Evolutionary conservation across 2,329 filamentous ascomycete genomes (phyloP).

Genomic region (Diplodia corticola): DNA sequence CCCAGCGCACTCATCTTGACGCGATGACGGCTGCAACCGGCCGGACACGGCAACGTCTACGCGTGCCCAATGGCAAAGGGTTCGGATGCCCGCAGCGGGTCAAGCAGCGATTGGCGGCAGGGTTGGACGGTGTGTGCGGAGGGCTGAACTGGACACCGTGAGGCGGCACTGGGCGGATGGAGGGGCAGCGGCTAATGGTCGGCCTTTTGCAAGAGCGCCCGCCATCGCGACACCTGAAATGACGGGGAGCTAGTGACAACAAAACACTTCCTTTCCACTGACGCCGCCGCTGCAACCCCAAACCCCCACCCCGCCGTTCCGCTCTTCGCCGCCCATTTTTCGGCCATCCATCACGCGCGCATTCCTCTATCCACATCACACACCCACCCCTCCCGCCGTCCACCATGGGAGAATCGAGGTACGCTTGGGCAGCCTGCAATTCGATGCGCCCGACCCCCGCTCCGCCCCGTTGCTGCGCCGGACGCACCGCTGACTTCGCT

Average conservation of each 20-base stretch:
- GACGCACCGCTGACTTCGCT: slow-evolving; percentile 15
- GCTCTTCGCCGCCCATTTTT: not conserved
- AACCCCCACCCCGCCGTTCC: slow-evolving; percentile 1
- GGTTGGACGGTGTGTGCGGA: not conserved
- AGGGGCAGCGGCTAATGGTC: slow-evolving; percentile 1
- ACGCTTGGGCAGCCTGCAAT: slow-evolving; percentile 24
- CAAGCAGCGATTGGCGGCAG: not conserved
- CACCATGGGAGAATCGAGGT: slow-evolving; percentile 66
- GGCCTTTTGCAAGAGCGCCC: not conserved
- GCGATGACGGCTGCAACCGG: not conserved
- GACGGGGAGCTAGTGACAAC: slow-evolving; percentile 19
- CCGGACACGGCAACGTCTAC: not conserved
- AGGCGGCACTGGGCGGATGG: not conserved
- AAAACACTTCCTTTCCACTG: slow-evolving; percentile 12
- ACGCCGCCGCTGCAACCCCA: not conserved
- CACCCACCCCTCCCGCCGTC: not conserved
- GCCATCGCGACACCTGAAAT: slow-evolving; percentile 20
- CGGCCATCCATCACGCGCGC: not conserved
- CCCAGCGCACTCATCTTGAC: not conserved
- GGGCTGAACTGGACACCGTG: not conserved
- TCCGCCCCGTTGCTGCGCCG: slow-evolving; percentile 26
- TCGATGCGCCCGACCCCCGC: slow-evolving; percentile 24
- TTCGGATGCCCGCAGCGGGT: not conserved
- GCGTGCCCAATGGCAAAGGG: not conserved
- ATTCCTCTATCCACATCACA: not conserved